Base-by-base conservation (phyloP, 257 asterid genomes). In the Nicotiana otophora region DNA sequence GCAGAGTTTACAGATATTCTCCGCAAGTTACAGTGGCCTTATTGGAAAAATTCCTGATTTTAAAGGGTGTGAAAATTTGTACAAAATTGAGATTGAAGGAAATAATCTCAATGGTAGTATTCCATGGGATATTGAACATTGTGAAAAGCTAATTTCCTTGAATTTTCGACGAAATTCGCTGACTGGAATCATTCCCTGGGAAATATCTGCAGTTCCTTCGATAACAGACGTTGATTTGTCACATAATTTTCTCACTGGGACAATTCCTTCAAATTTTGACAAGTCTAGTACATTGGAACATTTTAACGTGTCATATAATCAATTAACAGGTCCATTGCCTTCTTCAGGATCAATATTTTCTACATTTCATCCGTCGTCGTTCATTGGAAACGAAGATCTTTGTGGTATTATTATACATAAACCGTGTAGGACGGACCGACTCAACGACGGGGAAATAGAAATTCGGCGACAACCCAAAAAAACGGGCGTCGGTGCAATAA, bases 131-230 rank as follows among this genome's bases (percentile, higher is more conserved):
- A 91, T 96, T 30, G 97, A 87, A 39, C 97, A 90, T 81, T 96
- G 99, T 23, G 90, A 85, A 85, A 96, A 91, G 88, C 90, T 96
- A 12, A 88, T 96, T 36, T 54, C 65, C 4, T 68, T 96, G 83
- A 89, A 91, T 60, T 82, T 96, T 26, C 61, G 90, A 10, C 65
- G 84, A n/a, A 96, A 94, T 84, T 89, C 89, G 2, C 76, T 96
- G 28, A 90, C 96, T 0, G 99, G 99, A 63, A 94, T 90, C 31
- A 96, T 96, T 74, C 99, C 99, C 1, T 90, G 94, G 98, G 99
- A 96, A 83, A 94, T 96, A 17, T 94, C 98, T 0, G 79, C 91
- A 0, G 89, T 94, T 17, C 94, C 98, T 51, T 84, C 93, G 0
- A 90, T 96, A 33, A 90, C 95, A 8, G 94, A 92, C 0, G 90